Evolutionary conservation across 306 rosid species (phyloP).

Genomic region (Ceratonia siliqua): DNA sequence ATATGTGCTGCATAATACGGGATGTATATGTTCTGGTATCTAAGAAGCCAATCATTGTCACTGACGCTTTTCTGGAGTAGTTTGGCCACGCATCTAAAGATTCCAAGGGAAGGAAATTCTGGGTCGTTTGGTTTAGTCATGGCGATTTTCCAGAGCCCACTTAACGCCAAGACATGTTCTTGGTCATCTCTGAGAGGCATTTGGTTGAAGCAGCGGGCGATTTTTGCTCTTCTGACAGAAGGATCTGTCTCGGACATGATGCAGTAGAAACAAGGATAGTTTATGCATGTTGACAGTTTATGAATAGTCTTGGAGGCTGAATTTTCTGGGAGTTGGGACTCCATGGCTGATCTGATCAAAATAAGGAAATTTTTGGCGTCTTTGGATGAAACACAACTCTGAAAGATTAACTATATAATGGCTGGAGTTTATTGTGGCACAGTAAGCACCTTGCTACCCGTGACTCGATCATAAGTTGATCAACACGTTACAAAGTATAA

Average conservation of each 20-base stretch:
- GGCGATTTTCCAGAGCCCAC: constrained; percentile 68
- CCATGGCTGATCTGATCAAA: constrained; percentile 33
- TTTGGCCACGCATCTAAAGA: constrained; percentile 64
- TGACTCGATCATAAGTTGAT: constrained; percentile 28
- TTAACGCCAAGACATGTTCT: constrained; percentile 52
- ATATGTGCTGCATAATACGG: constrained; percentile 80
- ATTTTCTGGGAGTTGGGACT: constrained; percentile 30
- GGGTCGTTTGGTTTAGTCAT: constrained; percentile 55
- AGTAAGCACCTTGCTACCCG: constrained; percentile 23
- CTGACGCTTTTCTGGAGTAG: constrained; percentile 52
- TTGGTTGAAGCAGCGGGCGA: constrained; percentile 49
- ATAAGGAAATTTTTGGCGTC: not conserved
- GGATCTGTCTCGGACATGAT: constrained; percentile 54
- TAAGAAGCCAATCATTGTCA: constrained; percentile 53
- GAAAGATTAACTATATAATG: constrained; percentile 21
- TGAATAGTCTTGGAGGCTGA: constrained; percentile 18
- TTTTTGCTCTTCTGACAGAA: constrained; percentile 40
- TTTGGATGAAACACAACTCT: not conserved
- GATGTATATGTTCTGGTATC: constrained; percentile 56
- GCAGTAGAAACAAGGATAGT: constrained; percentile 64
- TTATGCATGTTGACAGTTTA: constrained; percentile 22
- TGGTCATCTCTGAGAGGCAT: constrained; percentile 52
- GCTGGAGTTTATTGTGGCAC: constrained; percentile 28
- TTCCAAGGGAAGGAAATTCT: constrained; percentile 66
- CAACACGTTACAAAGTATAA: constrained; percentile 26